A percentile compares a stretch with the other conserved stretches of the same genome.
These are phyloP conservation scores for Russula abietina DNA, from an alignment of 768 basidiomycete species.

Conservation along the genomic window DNA sequence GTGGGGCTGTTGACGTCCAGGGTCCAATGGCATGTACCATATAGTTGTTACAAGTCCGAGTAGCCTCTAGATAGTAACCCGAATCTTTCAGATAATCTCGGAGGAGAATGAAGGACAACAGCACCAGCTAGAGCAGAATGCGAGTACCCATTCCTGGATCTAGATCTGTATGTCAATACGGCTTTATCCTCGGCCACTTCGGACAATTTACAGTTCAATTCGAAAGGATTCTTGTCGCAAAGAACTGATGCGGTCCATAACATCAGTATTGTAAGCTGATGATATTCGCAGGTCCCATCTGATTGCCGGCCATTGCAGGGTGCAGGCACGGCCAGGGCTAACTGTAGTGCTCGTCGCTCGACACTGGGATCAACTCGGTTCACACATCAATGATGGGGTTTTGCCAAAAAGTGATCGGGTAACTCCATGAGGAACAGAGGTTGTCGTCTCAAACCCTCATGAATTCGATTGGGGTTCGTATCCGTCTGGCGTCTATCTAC, in stretches of 20 bases:
- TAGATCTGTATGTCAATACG: not conserved
- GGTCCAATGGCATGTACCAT: not conserved
- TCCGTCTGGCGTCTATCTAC: constrained; percentile 9
- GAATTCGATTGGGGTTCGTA: not conserved
- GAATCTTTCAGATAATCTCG: not conserved
- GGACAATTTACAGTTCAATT: not conserved
- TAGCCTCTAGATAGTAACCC: not conserved
- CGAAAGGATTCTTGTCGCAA: not conserved
- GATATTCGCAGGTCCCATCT: not conserved
- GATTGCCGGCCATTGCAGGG: not conserved
- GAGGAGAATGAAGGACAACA: not conserved
- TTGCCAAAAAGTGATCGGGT: constrained; percentile 3
- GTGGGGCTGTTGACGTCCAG: not conserved
- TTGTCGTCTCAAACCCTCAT: not conserved
- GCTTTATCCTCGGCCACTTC: not conserved
- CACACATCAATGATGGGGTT: constrained; percentile 7
- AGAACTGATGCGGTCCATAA: not conserved
- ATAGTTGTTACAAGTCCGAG: not conserved
- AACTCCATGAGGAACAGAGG: constrained; percentile 4
- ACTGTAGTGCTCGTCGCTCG: not conserved
- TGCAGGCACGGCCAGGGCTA: not conserved
- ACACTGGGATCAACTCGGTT: not conserved
- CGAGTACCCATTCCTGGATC: constrained; percentile 1
- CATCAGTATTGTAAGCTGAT: not conserved
- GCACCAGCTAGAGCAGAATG: not conserved